These are phyloP conservation scores for Neurospora intermedia DNA, from an alignment of 495 filamentous ascomycete genomes.

Conservation along the genomic window DNA sequence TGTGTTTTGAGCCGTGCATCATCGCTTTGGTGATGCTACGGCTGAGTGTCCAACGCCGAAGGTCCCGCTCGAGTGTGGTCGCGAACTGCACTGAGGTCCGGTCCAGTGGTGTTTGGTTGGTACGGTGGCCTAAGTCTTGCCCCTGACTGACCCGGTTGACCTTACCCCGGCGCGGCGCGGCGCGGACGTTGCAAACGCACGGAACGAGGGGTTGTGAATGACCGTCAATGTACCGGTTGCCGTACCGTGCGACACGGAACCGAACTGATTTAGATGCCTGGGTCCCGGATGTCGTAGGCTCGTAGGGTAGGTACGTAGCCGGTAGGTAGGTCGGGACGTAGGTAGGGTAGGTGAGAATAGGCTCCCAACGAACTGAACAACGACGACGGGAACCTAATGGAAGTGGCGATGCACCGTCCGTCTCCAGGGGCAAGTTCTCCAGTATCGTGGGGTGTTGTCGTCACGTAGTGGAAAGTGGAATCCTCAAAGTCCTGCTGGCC, in stretches of 20 bases:
- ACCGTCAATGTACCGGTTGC: too few species aligned
- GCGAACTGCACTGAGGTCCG: too few species aligned
- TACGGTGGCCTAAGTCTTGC: neutral
- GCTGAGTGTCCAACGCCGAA: neutral
- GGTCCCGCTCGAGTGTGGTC: neutral
- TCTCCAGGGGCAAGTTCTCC: too few species aligned
- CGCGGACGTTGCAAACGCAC: too few species aligned
- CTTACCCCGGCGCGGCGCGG: neutral
- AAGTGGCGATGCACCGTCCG: neutral
- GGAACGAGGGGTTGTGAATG: too few species aligned
- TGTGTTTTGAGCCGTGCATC: constrained; percentile 26
- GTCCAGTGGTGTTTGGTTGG: too few species aligned
- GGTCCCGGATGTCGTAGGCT: too few species aligned
- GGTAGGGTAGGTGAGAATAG: too few species aligned
- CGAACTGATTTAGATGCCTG: too few species aligned
- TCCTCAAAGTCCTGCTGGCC: neutral
- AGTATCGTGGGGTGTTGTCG: neutral
- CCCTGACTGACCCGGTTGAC: neutral
- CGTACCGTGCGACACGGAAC: too few species aligned
- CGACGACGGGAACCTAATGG: neutral
- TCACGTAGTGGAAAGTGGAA: neutral
- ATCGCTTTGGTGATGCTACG: constrained; percentile 8
- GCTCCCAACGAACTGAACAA: neutral
- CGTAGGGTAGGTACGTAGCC: too few species aligned
- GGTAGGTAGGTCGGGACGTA: too few species aligned